Percentiles rank a stretch among this genome's conserved stretches.
These are phyloP conservation scores for Physaria fendleri DNA, from an alignment of 345 rosid genomes.

Conservation along the genomic window DNA sequence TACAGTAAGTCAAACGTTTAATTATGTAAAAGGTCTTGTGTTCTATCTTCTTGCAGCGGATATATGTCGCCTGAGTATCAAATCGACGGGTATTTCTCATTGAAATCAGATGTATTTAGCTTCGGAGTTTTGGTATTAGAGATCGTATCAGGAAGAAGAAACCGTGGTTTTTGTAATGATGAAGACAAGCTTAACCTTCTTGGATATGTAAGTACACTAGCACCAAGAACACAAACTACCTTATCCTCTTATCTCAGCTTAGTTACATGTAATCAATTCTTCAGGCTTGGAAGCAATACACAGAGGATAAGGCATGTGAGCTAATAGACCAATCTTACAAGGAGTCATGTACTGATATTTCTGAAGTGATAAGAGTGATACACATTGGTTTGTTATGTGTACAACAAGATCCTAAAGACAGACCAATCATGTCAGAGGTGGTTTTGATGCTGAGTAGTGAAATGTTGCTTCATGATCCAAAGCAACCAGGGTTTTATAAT, in stretches of 20 bases:
- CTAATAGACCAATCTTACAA: slow-evolving; percentile 21
- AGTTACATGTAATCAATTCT: not conserved
- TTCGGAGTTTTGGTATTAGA: slow-evolving; percentile 30
- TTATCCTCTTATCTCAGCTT: not conserved
- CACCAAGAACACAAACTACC: not conserved
- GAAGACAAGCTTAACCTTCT: slow-evolving; percentile 53
- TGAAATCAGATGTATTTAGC: slow-evolving; percentile 33
- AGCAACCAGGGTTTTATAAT: slow-evolving; percentile 27
- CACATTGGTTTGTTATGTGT: slow-evolving; percentile 32
- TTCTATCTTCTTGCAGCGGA: slow-evolving; percentile 15
- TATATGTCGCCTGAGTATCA: slow-evolving; percentile 35
- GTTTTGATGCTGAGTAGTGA: slow-evolving; percentile 31
- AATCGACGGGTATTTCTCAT: slow-evolving; percentile 28
- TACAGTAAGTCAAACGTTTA: not conserved
- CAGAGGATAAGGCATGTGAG: slow-evolving; percentile 19
- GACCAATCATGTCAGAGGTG: slow-evolving; percentile 29
- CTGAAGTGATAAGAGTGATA: slow-evolving; percentile 26
- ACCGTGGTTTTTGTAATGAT: slow-evolving; percentile 26
- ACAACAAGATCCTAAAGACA: slow-evolving; percentile 29
- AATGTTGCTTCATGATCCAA: slow-evolving; percentile 30
- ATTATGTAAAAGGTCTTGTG: not conserved
- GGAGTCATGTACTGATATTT: slow-evolving; percentile 17
- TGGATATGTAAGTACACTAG: slow-evolving; percentile 55
- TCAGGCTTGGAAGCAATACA: slow-evolving; percentile 37
- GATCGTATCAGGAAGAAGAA: slow-evolving; percentile 29